Evolutionary conservation across 2,329 filamentous ascomycete genomes (phyloP), one percentile per base, ranked within the genome.

Genomic region (Xylariaceae sp.): DNA sequence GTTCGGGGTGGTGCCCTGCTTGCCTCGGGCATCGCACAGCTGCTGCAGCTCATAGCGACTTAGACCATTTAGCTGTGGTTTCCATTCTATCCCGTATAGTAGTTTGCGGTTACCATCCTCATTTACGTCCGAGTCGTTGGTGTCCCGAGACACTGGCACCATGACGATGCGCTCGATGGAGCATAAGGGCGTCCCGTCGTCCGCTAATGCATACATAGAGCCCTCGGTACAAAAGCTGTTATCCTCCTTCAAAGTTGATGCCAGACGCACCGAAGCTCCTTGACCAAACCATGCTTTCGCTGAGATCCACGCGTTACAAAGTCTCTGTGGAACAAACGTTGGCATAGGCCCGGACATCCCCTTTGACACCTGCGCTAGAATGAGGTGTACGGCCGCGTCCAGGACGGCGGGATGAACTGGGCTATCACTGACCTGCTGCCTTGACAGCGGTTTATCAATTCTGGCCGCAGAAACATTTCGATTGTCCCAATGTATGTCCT

Each of bases 31-130:
- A 69, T 66, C 45, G 65, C 62, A 2, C 55, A 37, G 23, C 62
- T 61, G 0, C 41, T 50, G 50, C 7, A 75, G 60, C 52, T 74
- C 65, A 40, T 67, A 21, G 7, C 61, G 60, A 16, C 61, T 56
- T 12, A 75, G 62, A n/a, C 74, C 41, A 60, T 71, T 73, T 18
- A 76, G 60, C 48, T 75, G 71, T 0, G 74, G 74, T 56, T 73
- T 72, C 74, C 74, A 76, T 23, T 73, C 69, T 29, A 74, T 57
- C 6, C 59, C 65, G 47, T 76, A 66, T 7, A 76, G 55, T 41
- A 75, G 52, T 44, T 72, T 50, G n/a, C n/a, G n/a, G n/a, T n/a
- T n/a, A n/a, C n/a, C n/a, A n/a, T n/a, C n/a, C n/a, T n/a, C n/a
- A n/a, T n/a, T n/a, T n/a, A n/a, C n/a, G n/a, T n/a, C n/a, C n/a